A percentile compares a stretch with the other conserved stretches of the same genome.
phyloP scores from a whole-genome alignment of 2,329 filamentous ascomycete species.

The Dactylella cylindrospora region DNA sequence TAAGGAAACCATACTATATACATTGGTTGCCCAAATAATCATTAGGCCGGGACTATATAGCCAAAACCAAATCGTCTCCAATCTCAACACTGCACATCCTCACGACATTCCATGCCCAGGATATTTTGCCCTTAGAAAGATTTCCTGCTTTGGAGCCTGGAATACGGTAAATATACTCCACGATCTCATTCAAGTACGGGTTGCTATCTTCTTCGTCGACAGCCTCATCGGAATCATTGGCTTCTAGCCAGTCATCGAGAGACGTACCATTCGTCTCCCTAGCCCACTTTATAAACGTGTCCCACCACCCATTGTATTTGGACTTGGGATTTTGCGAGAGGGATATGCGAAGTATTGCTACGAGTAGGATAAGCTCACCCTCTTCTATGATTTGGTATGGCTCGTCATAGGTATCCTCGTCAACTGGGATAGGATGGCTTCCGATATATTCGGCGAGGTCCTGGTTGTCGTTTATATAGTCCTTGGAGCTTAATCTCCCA shows the following conservation, averaged over 20 bases:
- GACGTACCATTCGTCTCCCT: not conserved
- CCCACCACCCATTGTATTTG: conserved; percentile 6
- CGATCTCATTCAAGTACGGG: conserved; percentile 12
- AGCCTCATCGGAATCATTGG: conserved; percentile 1
- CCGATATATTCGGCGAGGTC: conserved; percentile 1
- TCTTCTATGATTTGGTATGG: conserved; percentile 8
- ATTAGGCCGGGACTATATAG: too few relatives aligned
- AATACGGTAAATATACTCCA: not conserved
- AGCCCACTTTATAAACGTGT: not conserved
- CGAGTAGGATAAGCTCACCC: conserved; percentile 17
- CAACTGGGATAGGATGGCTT: conserved; percentile 15
- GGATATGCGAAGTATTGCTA: conserved; percentile 19
- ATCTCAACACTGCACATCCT: conserved; percentile 12
- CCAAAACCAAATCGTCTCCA: not conserved
- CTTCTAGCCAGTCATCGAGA: conserved; percentile 11
- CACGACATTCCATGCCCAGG: conserved; percentile 30
- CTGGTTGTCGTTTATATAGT: conserved; percentile 13
- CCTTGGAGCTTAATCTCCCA: not conserved
- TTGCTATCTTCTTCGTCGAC: conserved; percentile 4
- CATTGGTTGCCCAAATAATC: too few relatives aligned
- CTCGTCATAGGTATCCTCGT: conserved; percentile 5
- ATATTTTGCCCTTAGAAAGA: conserved; percentile 8
- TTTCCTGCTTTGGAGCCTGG: not conserved
- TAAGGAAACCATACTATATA: too few relatives aligned
- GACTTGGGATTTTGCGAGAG: not conserved